Evolutionary conservation across 192 early-diverging fungal genomes (phyloP).

Genomic region (Coemansia sp.): DNA sequence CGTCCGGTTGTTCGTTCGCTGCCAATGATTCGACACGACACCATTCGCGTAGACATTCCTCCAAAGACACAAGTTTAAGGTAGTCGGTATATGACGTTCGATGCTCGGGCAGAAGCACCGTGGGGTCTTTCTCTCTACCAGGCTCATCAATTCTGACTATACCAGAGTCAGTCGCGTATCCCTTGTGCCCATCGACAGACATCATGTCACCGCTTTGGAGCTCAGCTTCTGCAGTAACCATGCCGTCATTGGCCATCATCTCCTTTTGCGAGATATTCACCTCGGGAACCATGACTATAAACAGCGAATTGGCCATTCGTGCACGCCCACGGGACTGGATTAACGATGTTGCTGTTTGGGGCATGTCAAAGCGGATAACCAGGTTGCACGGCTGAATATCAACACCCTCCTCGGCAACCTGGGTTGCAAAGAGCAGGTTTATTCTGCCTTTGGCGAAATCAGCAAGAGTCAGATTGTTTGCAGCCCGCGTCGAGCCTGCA

Average conservation of each 20-base stretch:
- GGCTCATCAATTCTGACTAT: not conserved
- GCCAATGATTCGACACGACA: slow-evolving; percentile 36
- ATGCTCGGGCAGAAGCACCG: slow-evolving; percentile 16
- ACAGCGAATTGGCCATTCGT: slow-evolving; percentile 70
- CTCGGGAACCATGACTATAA: slow-evolving; percentile 70
- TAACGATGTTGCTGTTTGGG: slow-evolving; percentile 70
- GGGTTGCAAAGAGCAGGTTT: slow-evolving; percentile 87
- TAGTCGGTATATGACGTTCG: slow-evolving; percentile 41
- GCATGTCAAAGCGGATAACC: slow-evolving; percentile 84
- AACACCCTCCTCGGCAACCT: slow-evolving; percentile 94
- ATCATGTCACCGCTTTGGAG: not conserved
- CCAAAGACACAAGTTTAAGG: slow-evolving; percentile 50
- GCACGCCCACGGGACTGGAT: slow-evolving; percentile 94
- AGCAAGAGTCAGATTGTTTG: slow-evolving; percentile 57
- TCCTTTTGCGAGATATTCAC: slow-evolving; percentile 17
- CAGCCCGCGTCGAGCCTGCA: slow-evolving; percentile 29
- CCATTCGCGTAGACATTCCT: slow-evolving; percentile 67
- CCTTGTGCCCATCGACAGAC: not conserved
- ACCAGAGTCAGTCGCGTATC: not conserved
- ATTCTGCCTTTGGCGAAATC: slow-evolving; percentile 68
- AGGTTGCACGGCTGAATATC: slow-evolving; percentile 92
- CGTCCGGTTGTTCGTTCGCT: not conserved
- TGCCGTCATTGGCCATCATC: not conserved
- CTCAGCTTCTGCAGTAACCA: not conserved
- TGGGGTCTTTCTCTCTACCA: not conserved